Percentiles rank a stretch among this genome's conserved stretches.
Evolutionary conservation across 2,329 filamentous ascomycete species (phyloP).

Genomic region (Hymenoscyphus occultus): DNA sequence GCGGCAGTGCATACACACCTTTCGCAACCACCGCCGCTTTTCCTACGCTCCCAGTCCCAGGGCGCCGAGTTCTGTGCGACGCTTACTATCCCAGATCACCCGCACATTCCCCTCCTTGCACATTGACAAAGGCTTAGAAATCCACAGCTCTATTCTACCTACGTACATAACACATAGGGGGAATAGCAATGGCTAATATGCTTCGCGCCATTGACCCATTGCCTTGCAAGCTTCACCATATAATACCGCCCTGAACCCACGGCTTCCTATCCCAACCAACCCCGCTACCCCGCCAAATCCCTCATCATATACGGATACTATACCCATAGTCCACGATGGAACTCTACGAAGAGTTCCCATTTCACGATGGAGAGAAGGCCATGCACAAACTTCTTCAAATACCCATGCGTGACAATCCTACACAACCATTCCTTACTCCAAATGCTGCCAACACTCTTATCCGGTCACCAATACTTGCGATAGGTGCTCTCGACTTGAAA

Average conservation of each 20-base stretch:
- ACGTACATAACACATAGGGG: background rate
- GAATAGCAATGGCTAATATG: background rate
- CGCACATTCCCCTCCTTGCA: background rate
- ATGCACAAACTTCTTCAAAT: slow-evolving; percentile 62
- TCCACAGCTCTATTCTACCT: background rate
- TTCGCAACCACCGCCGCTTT: too few relatives aligned
- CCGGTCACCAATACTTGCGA: slow-evolving; percentile 63
- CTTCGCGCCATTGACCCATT: background rate
- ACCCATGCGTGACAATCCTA: slow-evolving; percentile 63
- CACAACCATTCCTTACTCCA: slow-evolving; percentile 57
- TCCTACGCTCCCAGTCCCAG: too few relatives aligned
- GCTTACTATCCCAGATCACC: background rate
- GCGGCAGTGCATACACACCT: too few relatives aligned
- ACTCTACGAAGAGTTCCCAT: slow-evolving; percentile 46
- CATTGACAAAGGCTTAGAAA: background rate
- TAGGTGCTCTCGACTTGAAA: slow-evolving; percentile 67
- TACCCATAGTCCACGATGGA: slow-evolving; percentile 16
- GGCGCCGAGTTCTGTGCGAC: background rate
- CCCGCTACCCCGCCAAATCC: background rate
- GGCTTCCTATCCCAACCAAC: background rate
- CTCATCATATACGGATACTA: background rate
- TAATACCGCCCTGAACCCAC: slow-evolving; percentile 4
- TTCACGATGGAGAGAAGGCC: slow-evolving; percentile 63
- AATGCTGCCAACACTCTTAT: slow-evolving; percentile 60
- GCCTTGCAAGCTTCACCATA: slow-evolving; percentile 2